phyloP scores from a whole-genome alignment of 2,329 filamentous ascomycete genomes.

The Chaetomiaceae sp. region DNA sequence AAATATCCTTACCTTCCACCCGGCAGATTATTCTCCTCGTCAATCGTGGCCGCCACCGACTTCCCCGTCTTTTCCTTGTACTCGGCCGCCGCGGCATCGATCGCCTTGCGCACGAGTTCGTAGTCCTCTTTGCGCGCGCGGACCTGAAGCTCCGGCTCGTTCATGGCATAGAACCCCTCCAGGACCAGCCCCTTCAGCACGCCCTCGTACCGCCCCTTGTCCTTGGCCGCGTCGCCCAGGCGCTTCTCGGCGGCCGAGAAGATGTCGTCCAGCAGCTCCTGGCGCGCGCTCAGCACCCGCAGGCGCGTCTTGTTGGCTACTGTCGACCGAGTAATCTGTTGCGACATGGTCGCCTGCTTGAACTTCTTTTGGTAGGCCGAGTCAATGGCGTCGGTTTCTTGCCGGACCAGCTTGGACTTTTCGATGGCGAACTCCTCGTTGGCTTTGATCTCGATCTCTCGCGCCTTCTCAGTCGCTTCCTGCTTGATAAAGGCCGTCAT shows the following conservation, averaged over 20 bases:
- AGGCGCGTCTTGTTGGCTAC: conserved; percentile 94
- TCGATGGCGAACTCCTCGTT: conserved; percentile 99
- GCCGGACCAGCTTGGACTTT: conserved; percentile 95
- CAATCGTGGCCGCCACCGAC: conserved; percentile 64
- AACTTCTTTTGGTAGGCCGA: conserved; percentile 95
- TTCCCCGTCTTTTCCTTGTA: conserved; percentile 75
- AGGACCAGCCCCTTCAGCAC: conserved; percentile 77
- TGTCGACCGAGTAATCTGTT: conserved; percentile 96
- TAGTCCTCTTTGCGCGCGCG: conserved; percentile 76
- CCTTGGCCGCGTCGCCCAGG: conserved; percentile 59
- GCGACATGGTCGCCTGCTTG: conserved; percentile 96
- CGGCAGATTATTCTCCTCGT: conserved; percentile 73
- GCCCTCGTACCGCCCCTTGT: conserved; percentile 68
- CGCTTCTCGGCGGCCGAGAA: conserved; percentile 76
- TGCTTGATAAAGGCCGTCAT: conserved; percentile 99
- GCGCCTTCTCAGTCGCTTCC: conserved; percentile 93
- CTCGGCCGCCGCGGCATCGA: conserved; percentile 69
- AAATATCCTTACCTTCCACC: conserved; percentile 70
- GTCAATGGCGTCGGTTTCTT: conserved; percentile 93
- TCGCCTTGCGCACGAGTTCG: conserved; percentile 70
- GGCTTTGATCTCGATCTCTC: conserved; percentile 96
- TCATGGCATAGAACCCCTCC: conserved; percentile 84
- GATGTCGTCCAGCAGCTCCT: conserved; percentile 85
- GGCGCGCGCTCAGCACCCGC: conserved; percentile 77
- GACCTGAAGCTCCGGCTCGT: conserved; percentile 71